Evolutionary conservation across 352 stramenopile genomes (phyloP), one percentile per base, ranked within the genome.

Genomic region (Ochromonadaceae sp.): DNA sequence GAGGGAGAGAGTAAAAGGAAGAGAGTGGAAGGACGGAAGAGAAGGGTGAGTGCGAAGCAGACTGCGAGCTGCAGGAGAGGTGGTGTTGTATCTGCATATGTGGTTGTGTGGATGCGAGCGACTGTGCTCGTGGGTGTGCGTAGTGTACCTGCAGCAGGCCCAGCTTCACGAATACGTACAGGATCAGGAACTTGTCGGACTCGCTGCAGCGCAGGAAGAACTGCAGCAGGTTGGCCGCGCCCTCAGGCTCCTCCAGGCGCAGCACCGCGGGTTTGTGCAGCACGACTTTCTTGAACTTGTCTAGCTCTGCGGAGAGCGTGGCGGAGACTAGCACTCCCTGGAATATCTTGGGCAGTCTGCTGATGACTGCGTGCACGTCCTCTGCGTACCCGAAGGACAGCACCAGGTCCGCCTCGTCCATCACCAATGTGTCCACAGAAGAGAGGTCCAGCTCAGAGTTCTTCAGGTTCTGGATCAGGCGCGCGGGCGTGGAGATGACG

Each of bases 391-490:
- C 87, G 76, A 96, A 98, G 28, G 87, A 96, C 20, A 99, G 81
- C 66, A 98, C 90, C 38, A 99, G 74, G 78, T 99, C 93, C 20
- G 93, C 92, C 74, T 99, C 93, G 70, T 99, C 93, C 58, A 99
- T 93, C 30, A 98, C 90, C 17, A 98, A 78, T 1, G 86, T 97
- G 72, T 96, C 81, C 22, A 97, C 85, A 59, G 83, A 91, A 50
- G 83, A 86, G 49, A 90, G 75, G 59, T 75, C 77, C 31, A 92
- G 47, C 56, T 91, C 87, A 38, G 73, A 76, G 22, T 76, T 79
- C 58, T 86, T 70, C 49, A 93, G 70, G 69, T 92, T 82, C 3
- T 80, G 73, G 57, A 97, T 81, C n/a, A 98, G 78, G n/a, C 87
- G 83, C 0, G 83, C 85, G 0, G 91, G 92, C 26, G 91, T 98